Evolutionary conservation across 2,329 filamentous ascomycete species (phyloP), one percentile per base, ranked within the genome.

Genomic region (Stagonosporopsis cucurbitacearum): DNA sequence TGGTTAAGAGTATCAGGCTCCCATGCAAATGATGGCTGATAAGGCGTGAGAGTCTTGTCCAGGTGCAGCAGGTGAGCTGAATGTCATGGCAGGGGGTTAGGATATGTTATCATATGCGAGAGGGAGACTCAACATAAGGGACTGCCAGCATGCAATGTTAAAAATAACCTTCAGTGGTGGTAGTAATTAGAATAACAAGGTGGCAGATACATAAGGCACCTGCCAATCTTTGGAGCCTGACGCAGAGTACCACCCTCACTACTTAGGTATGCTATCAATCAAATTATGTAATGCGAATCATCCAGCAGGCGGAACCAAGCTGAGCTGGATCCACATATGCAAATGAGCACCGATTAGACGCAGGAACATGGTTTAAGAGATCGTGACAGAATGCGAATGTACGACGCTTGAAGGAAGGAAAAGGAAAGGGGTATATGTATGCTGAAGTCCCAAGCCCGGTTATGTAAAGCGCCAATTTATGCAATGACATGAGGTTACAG

Each of bases 381-480:
- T 32, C 43, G 8, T 35, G 20, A 37, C 17, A 13, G 25, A 17
- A 39, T 43, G 47, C 41, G 28, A 50, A 35, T 28, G 46, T 42
- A 20, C 36, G 26, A 17, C 22, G 23, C 40, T 46, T 23, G 50
- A 40, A 13, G 45, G 20, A 48, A 17, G 37, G 19, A 36, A 44
- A 30, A 43, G 25, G 32, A 28, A 36, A 44, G 33, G 53, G 53
- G 47, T 56, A 56, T 56, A 56, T 56, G 37, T 51, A 56, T 56
- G 47, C 36, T 51, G 19, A 32, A 19, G 9, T 41, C 43, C 36
- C 41, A 45, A 28, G 32, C 12, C n/a, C 22, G 30, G 26, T 20
- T 20, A 22, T 52, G 35, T 36, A 35, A 36, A 51, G 53, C 53
- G 53, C 53, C 53, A 26, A 44, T 39, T 7, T n/a, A 56, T 56